Base-by-base conservation (phyloP, 352 stramenopile species). In the Saprolegnia diclina region DNA sequence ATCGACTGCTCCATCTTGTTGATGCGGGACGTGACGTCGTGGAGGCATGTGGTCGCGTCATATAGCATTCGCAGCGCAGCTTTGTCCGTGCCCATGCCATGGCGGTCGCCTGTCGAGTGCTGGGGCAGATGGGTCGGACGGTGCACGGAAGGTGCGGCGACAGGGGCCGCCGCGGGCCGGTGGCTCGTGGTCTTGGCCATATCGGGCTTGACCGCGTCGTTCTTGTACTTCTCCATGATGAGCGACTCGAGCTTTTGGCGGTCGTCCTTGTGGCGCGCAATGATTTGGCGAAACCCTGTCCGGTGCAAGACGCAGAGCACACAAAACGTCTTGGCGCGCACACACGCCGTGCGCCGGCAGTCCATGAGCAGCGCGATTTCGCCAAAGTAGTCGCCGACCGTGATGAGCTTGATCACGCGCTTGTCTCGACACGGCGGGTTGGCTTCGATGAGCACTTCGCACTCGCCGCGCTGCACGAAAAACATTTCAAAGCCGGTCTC, bases 401-500 rank as follows among this genome's bases (percentile, higher is more conserved):
- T 4, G 26, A 40, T 40, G 64, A 67, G 32, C 45, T 61, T 61
- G 21, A 29, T 48, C 13, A 48, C 42, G 42, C 42, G 11, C 42
- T 61, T 40, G 22, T 61, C 26, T 61, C 53, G 22, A 42, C 53
- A 18, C 42, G 19, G 26, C 21, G n/a, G 9, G 52, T 61, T 77
- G 0, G 62, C 71, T 7, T 19, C 13, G 37, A 40, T 11, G 56
- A 72, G 24, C 52, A 89, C 64, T 56, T 89, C 77, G 46, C 82
- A 89, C 14, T 77, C 71, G 0, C 81, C 84, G 0, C 79, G 77
- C 46, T 90, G 87, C 14, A 92, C 76, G 69, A 90, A 88, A 73
- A 83, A 92, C 67, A 85, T 87, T 24, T 90, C 76, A 26, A 77
- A 74, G 44, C 77, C 80, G 0, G 88, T 76, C 52, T 91, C 81